Percentiles rank a stretch among this genome's conserved stretches.
Evolutionary conservation across 2,329 filamentous ascomycete species (phyloP).

Genomic region (Penicillium capsulatum): DNA sequence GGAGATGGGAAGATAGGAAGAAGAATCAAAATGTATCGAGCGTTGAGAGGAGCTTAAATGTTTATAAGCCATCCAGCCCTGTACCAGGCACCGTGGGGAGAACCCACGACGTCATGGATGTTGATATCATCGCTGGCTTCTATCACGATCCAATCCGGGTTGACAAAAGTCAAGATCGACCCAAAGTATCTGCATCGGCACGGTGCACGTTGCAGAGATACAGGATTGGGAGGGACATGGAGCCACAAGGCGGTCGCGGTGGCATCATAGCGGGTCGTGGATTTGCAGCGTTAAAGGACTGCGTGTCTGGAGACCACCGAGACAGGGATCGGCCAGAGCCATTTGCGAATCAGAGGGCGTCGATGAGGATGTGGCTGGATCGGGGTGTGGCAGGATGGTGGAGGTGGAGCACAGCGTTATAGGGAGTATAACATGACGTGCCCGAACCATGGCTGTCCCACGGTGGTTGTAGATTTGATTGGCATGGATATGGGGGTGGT

Average conservation of each 20-base stretch:
- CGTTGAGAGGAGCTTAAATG: conserved; percentile 1
- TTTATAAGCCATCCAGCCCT: conserved; percentile 6
- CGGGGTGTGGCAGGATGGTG: conserved; percentile 3
- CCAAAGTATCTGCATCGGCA: conserved; percentile 14
- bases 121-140: conserved; percentile 19
- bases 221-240: conserved; percentile 6
- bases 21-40: neutral
- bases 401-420: conserved; percentile 12
- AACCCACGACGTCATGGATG: conserved; percentile 19
- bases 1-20: neutral
- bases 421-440: conserved; percentile 8
- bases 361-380: conserved; percentile 7
- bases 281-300: conserved; percentile 6
- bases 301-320: conserved; percentile 8
- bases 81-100: conserved; percentile 8
- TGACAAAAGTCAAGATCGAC: conserved; percentile 11
- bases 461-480: too few relatives aligned
- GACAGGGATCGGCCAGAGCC: conserved; percentile 4
- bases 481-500: too few relatives aligned
- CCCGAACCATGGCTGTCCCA: neutral
- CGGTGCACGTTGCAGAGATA: conserved; percentile 15
- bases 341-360: conserved; percentile 9
- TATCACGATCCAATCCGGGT: conserved; percentile 7
- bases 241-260: conserved; percentile 11
- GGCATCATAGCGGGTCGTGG: conserved; percentile 17